These are phyloP conservation scores for Ganoderma resinaceum DNA, from an alignment of 1,284 basidiomycete species.

Conservation along the genomic window DNA sequence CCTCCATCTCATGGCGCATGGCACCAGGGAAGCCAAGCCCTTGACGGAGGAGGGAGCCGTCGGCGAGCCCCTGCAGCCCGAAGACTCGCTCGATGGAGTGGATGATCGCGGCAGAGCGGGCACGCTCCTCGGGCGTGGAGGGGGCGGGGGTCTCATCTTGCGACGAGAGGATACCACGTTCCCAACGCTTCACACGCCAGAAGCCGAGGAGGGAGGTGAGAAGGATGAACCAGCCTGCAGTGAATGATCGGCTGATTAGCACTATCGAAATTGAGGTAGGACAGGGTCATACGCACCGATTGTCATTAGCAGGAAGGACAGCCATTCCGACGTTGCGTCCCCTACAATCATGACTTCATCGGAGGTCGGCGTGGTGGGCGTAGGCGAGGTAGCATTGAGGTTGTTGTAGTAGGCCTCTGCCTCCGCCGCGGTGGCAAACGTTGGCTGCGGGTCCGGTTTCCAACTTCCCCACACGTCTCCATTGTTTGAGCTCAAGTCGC, in stretches of 20 bases:
- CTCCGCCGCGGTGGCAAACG: conserved; percentile 53
- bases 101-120: conserved; percentile 32
- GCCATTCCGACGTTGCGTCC: conserved; percentile 82
- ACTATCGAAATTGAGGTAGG: neutral
- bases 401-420: conserved; percentile 54
- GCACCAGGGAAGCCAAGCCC: conserved; percentile 57
- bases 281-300: conserved; percentile 58
- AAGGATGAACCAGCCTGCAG: conserved; percentile 87
- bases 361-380: conserved; percentile 20
- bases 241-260: neutral
- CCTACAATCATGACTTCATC: conserved; percentile 32
- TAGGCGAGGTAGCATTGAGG: conserved; percentile 34
- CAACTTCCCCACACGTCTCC: conserved; percentile 34
- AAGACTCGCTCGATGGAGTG: conserved; percentile 54
- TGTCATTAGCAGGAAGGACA: conserved; percentile 94
- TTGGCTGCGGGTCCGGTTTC: conserved; percentile 42
- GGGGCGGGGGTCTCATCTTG: conserved; percentile 33
- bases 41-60: conserved; percentile 48
- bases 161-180: conserved; percentile 68
- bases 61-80: conserved; percentile 50
- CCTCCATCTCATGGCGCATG: conserved; percentile 38
- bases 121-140: conserved; percentile 36
- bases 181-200: conserved; percentile 93
- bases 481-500: conserved; percentile 39
- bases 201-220: conserved; percentile 88